Base-by-base conservation (phyloP, 2,329 filamentous ascomycete genomes). In the Xylariaceae sp. region DNA sequence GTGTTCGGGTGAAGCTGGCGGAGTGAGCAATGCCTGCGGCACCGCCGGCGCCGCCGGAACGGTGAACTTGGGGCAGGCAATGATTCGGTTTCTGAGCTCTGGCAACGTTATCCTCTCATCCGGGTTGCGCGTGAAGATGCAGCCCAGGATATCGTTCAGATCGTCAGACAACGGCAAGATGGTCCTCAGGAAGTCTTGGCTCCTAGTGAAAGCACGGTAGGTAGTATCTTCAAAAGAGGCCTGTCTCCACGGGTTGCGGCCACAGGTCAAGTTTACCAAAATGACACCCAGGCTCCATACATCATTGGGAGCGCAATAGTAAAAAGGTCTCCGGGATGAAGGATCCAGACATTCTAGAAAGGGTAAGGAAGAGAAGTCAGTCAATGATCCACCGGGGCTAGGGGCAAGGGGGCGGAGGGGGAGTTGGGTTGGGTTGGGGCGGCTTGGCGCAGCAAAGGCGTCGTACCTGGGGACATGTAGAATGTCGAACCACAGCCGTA, bases 261-360 rank as follows among this genome's bases (percentile, higher is more conserved):
- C 94, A 77, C 94, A 99, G 55, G 92, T 96, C 67, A 99, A 82
- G 79, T 99, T 99, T 69, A 99, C 92, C 62, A 99, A 82, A 73
- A 99, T 96, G 56, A 99, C 93, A 67, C 94, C 94, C n/a, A 99
- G 83, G 71, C 90, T 93, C 94, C 94, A 99, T 68, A 97, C 87
- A 75, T 99, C 94, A 78, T 97, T 99, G 59, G 93, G 90, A 55
- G 90, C 92, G 66, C 92, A 96, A 66, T 87, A 87, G 76, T 99
- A 99, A 75, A 84, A 93, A 35, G 88, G 75, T 80, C 84, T 82
- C 83, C 86, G 70, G 79, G 88, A 76, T 59, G 87, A 82, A 69
- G 91, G 90, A 75, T 97, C 83, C 71, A 87, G 86, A 73, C 94
- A 99, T 84, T 99, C 94, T 97, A 75, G 57, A 65, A 35, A 18